Evolutionary conservation across 495 filamentous ascomycete species (phyloP).

Genomic region (Symbiotaphrina buchneri): DNA sequence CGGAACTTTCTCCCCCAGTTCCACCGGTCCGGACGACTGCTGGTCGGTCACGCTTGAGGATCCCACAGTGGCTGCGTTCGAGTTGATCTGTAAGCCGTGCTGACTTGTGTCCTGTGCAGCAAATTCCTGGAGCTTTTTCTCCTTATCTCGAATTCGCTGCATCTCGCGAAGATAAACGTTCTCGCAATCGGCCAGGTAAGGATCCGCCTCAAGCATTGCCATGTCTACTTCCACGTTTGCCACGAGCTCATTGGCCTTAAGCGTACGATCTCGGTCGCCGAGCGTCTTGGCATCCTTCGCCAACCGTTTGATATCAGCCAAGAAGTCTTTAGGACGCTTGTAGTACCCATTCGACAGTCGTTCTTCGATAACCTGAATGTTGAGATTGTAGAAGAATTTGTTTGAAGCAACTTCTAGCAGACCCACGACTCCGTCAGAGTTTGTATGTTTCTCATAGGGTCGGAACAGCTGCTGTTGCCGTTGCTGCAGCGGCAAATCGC

Average conservation of each 20-base stretch:
- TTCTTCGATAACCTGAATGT: conserved; percentile 84
- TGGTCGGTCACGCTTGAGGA: conserved; percentile 21
- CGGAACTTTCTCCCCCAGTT: conserved; percentile 31
- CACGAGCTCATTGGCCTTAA: conserved; percentile 76
- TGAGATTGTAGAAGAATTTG: conserved; percentile 86
- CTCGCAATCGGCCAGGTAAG: conserved; percentile 47
- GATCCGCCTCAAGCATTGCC: conserved; percentile 37
- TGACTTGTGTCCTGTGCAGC: conserved; percentile 7
- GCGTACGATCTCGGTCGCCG: conserved; percentile 46
- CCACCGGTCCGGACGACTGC: conserved; percentile 28
- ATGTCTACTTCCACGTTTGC: conserved; percentile 88
- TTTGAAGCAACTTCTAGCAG: conserved; percentile 43
- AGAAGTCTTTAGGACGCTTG: conserved; percentile 66
- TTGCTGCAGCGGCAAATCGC: conserved; percentile 43
- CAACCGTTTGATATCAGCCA: conserved; percentile 62
- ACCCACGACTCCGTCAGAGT: conserved; percentile 51
- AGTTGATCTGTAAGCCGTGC: conserved; percentile 13
- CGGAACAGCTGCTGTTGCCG: conserved; percentile 28
- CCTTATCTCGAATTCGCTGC: conserved; percentile 20
- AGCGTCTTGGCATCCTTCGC: conserved; percentile 59
- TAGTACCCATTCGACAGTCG: conserved; percentile 90
- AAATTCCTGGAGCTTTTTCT: conserved; percentile 31
- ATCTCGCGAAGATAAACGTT: conserved; percentile 53
- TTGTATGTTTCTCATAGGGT: conserved; percentile 51
- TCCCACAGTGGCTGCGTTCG: conserved; percentile 15